These are phyloP conservation scores for Tetrahymena borealis DNA, from an alignment of 73 alveolate genomes.

Conservation along the genomic window DNA sequence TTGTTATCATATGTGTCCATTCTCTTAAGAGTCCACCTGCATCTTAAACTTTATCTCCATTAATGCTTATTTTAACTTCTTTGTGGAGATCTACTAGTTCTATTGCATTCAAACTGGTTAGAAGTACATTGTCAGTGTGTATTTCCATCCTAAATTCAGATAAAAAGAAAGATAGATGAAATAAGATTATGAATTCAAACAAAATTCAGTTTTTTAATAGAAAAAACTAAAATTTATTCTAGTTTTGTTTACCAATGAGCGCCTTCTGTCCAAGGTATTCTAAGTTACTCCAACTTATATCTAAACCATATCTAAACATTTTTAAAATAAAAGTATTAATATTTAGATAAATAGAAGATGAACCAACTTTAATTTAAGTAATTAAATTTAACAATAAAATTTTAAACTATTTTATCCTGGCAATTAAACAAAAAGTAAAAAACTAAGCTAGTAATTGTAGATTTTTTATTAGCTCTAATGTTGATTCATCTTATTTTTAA, in stretches of 20 bases:
- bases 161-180: too few relatives aligned
- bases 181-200: too few relatives aligned
- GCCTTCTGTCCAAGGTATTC: conserved; percentile 53
- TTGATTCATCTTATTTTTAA: too few relatives aligned
- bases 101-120: neutral
- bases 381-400: too few relatives aligned
- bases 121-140: conserved; percentile 25
- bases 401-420: too few relatives aligned
- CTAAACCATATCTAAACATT: conserved; percentile 35
- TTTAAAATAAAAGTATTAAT: neutral
- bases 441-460: too few relatives aligned
- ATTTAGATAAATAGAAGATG: too few relatives aligned
- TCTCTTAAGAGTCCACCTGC: conserved; percentile 61
- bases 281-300: conserved; percentile 29
- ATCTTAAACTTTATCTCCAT: conserved; percentile 49
- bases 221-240: neutral
- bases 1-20: conserved; percentile 37
- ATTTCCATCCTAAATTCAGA: conserved; percentile 14
- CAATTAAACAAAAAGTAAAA: too few relatives aligned
- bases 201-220: too few relatives aligned
- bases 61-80: conserved; percentile 42
- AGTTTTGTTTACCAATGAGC: neutral
- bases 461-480: neutral
- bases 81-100: conserved; percentile 29
- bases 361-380: too few relatives aligned